Base-by-base conservation (phyloP, 2,329 filamentous ascomycete genomes). In the Calonectria multiphialidica region DNA sequence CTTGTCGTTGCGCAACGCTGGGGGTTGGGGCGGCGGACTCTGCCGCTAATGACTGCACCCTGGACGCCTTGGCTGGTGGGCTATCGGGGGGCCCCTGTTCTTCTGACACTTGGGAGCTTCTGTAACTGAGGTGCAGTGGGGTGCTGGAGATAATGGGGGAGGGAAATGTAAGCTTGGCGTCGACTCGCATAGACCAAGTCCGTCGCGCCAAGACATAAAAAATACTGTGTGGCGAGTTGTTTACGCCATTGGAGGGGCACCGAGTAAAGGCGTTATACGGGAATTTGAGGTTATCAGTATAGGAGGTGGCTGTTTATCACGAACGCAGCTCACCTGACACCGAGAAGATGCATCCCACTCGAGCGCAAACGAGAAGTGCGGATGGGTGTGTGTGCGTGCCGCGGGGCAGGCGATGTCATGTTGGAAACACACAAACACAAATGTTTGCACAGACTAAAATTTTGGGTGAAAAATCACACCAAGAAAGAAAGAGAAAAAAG, bases 51-150 rank as follows among this genome's bases (percentile, higher is more conserved):
- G 37, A 15, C 9, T 23, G 25, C 10, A 47, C 68, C 69, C 64
- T 64, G 57, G 55, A 40, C 63, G 25, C 64, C 49, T 65, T 70
- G 57, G 63, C 55, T 71, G 45, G 30, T 64, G 55, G 62, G 53
- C 33, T n/a, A 21, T 45, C 57, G 28, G 25, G 57, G 57, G 30
- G 23, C 61, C 68, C 69, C 64, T 71, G 69, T 42, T 55, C 68
- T 55, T 53, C 66, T 71, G 53, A 59, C 53, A n/a, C 53, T 40
- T 28, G 30, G 69, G 66, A 55, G 57, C 64, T 49, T 59, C 57
- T 71, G 69, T 68, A 71, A 67, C 64, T 71, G 68, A 67, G 37
- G 68, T 66, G 55, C 44, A 21, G 61, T 62, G 57, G 37, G 57
- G 40, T 45, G 16, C 16, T 61, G 53, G 21, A 70, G 68, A 66